Conservation (phyloP, 202 grass and related monocot species). For the Tripidium arundinaceum region DNA sequence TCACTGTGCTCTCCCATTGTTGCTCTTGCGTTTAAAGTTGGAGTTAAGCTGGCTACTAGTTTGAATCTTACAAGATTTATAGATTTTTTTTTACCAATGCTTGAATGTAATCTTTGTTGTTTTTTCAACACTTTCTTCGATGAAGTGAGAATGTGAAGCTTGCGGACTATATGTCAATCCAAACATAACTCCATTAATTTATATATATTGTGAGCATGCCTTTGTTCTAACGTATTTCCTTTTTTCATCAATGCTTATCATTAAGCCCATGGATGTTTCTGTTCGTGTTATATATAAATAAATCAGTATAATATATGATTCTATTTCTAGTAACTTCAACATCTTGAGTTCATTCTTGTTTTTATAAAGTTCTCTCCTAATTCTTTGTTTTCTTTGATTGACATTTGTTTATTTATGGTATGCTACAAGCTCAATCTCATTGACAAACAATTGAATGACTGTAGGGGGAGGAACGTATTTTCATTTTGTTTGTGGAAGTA, state of each 20-base stretch:
- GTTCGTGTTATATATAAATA: not conserved
- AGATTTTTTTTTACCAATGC: not conserved
- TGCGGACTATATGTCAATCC: not conserved
- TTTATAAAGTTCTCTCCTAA: not conserved
- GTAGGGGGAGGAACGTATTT: not conserved
- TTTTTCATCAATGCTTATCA: not conserved
- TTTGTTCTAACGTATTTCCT: not conserved
- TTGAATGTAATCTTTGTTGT: not conserved
- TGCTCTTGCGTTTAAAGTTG: not conserved
- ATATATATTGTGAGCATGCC: not conserved
- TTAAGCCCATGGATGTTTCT: not conserved
- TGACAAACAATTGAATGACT: not conserved
- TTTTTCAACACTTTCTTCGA: not conserved
- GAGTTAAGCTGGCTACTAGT: not conserved
- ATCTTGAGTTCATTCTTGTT: not conserved
- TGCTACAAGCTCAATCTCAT: not conserved
- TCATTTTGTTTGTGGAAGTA: constrained; percentile 24
- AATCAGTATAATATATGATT: constrained; percentile 11
- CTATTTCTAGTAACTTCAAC: not conserved
- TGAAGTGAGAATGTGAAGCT: constrained; percentile 2
- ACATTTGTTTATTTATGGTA: not conserved
- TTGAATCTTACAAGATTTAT: not conserved
- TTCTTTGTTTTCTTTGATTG: not conserved
- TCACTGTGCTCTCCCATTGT: not conserved
- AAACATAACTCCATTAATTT: not conserved